These are phyloP conservation scores for Colletotrichum lentis DNA, from an alignment of 2,329 filamentous ascomycete species.

Conservation along the genomic window DNA sequence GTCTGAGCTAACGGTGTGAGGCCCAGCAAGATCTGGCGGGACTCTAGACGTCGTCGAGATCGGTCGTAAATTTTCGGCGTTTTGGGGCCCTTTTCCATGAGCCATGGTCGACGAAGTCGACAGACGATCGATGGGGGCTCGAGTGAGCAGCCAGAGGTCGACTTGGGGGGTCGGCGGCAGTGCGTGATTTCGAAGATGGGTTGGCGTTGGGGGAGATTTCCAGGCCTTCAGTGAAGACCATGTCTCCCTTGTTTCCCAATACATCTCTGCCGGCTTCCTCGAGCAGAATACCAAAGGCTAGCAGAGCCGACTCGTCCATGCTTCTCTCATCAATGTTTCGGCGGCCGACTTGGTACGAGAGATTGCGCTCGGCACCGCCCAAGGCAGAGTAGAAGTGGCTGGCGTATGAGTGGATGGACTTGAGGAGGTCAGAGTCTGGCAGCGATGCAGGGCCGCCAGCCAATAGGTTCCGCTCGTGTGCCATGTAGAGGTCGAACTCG, in stretches of 20 bases:
- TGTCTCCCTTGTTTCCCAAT: conserved; percentile 71
- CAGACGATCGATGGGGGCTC: background rate
- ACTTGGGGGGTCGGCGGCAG: background rate
- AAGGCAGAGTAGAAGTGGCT: conserved; percentile 69
- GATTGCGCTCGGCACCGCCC: conserved; percentile 38
- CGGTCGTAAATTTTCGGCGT: conserved; percentile 32
- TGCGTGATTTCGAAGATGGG: background rate
- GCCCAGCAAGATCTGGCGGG: background rate
- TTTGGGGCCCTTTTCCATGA: conserved; percentile 36
- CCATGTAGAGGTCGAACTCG: conserved; percentile 76
- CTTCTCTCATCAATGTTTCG: conserved; percentile 61
- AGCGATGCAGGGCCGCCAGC: conserved; percentile 58
- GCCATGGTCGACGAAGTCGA: conserved; percentile 28
- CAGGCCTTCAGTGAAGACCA: conserved; percentile 73
- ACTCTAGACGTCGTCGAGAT: conserved; percentile 25
- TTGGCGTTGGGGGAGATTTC: conserved; percentile 40
- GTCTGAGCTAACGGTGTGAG: conserved; percentile 1
- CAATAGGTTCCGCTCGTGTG: conserved; percentile 64
- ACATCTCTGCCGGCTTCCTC: conserved; percentile 72
- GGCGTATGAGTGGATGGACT: conserved; percentile 72
- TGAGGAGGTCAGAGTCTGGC: conserved; percentile 74
- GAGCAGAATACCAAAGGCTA: conserved; percentile 77
- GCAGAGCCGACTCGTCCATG: conserved; percentile 80
- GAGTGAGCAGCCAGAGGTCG: background rate
- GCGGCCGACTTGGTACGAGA: conserved; percentile 37